Percentiles rank a stretch among this genome's conserved stretches.
Evolutionary conservation across 148 eudicot genomes (phyloP).

Genomic region (Diospyros kaki): DNA sequence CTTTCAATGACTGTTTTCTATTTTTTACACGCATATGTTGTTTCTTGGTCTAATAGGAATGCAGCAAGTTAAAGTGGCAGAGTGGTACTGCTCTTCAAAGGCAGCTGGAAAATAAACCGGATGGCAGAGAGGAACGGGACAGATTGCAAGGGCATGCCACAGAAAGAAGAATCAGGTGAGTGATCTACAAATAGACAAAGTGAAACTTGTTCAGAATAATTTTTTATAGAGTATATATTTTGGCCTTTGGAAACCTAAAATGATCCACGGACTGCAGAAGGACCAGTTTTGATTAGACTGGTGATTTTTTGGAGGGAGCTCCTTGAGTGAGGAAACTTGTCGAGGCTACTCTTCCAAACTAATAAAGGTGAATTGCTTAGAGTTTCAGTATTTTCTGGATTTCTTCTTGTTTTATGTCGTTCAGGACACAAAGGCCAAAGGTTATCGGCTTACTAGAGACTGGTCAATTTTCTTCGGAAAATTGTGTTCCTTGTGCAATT

Average conservation of each 20-base stretch:
- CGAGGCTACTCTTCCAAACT: neutral
- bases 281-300: neutral
- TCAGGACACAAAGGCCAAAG: neutral
- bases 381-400: slow-evolving; percentile 3
- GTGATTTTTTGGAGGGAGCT: neutral
- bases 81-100: slow-evolving; percentile 19
- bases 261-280: slow-evolving; percentile 15
- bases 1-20: neutral
- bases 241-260: neutral
- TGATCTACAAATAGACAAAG: neutral
- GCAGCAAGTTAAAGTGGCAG: slow-evolving; percentile 15
- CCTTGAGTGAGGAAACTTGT: neutral
- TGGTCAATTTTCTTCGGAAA: neutral
- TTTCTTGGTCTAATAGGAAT: slow-evolving; percentile 14
- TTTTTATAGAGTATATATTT: neutral
- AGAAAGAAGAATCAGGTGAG: slow-evolving; percentile 33
- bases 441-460: neutral
- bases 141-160: slow-evolving; percentile 6
- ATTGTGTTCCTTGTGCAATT: no score
- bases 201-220: neutral
- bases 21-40: slow-evolving; percentile 4
- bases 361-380: neutral
- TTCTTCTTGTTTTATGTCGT: no score
- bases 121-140: slow-evolving; percentile 16
- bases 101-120: slow-evolving; percentile 25